Evolutionary conservation across 345 rosid genomes (phyloP).

Genomic region (Lumnitzera racemosa): DNA sequence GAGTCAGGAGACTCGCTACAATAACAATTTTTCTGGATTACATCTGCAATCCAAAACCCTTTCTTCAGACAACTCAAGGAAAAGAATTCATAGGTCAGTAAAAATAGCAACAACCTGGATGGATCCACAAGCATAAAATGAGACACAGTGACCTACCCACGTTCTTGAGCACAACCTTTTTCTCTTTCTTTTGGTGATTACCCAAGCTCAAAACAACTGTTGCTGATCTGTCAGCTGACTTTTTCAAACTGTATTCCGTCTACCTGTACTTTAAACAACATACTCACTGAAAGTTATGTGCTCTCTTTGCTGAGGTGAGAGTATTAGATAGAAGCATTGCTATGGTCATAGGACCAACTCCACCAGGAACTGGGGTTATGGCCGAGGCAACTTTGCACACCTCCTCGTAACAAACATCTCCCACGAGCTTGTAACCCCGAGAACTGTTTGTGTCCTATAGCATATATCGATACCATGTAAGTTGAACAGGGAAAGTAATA

Average conservation of each 20-base stretch:
- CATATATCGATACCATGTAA: neutral
- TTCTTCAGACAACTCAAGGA: neutral
- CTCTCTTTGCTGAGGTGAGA: constrained; percentile 66
- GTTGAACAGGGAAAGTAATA: neutral
- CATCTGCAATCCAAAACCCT: too few relatives aligned
- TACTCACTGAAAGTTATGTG: constrained; percentile 37
- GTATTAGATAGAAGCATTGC: constrained; percentile 88
- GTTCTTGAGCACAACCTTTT: too few relatives aligned
- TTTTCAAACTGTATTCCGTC: too few relatives aligned
- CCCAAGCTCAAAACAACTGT: too few relatives aligned
- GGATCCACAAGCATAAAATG: neutral
- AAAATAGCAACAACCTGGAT: neutral
- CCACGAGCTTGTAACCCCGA: constrained; percentile 64
- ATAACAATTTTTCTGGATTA: too few relatives aligned
- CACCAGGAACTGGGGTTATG: constrained; percentile 81
- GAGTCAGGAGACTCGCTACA: too few relatives aligned
- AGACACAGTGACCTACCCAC: neutral
- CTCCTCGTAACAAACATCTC: constrained; percentile 79
- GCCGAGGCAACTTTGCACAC: constrained; percentile 70
- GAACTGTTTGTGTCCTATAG: constrained; percentile 48
- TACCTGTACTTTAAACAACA: neutral
- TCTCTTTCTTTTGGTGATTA: too few relatives aligned
- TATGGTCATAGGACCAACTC: constrained; percentile 92
- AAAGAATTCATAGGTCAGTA: neutral
- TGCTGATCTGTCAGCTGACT: too few relatives aligned